Evolutionary conservation across 345 rosid species (phyloP).

Genomic region (Cardamine occulta): DNA sequence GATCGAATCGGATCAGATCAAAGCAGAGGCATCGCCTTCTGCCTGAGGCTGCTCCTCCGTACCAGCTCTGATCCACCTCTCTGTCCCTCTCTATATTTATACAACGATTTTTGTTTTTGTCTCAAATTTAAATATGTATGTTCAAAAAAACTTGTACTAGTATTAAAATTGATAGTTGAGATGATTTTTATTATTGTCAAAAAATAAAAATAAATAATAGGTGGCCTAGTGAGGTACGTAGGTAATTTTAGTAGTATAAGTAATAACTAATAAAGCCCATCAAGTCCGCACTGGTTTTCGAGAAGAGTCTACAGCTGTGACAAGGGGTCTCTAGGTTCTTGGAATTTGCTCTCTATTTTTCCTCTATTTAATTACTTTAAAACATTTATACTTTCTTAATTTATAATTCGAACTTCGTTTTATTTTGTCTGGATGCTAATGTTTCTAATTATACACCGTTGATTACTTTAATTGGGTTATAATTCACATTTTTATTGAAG

Average conservation of each 20-base stretch:
- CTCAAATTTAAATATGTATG: not conserved
- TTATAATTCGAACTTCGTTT: not conserved
- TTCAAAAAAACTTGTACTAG: not conserved
- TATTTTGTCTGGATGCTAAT: not conserved
- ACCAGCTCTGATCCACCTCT: slow-evolving; percentile 40
- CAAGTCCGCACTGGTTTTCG: slow-evolving; percentile 29
- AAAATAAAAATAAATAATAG: not conserved
- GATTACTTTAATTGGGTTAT: not conserved
- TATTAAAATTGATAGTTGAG: not conserved
- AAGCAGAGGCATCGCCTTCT: slow-evolving; percentile 35
- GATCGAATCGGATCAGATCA: slow-evolving; percentile 41
- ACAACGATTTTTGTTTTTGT: not conserved
- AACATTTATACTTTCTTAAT: not conserved
- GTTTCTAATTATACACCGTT: not conserved
- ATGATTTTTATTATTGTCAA: not conserved
- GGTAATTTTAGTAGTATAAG: slow-evolving; percentile 18
- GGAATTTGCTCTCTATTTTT: slow-evolving; percentile 33
- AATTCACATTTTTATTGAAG: not conserved
- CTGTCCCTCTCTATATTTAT: slow-evolving; percentile 17
- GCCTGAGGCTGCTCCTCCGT: slow-evolving; percentile 38
- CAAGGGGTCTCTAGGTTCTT: slow-evolving; percentile 38
- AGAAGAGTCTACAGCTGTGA: slow-evolving; percentile 40
- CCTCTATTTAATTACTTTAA: not conserved
- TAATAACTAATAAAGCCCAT: slow-evolving; percentile 29
- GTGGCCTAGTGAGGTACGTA: slow-evolving; percentile 26